Percentiles rank a stretch among this genome's conserved stretches.
These are phyloP conservation scores for Allium sativum DNA, from an alignment of 106 monocot species.

Conservation along the genomic window DNA sequence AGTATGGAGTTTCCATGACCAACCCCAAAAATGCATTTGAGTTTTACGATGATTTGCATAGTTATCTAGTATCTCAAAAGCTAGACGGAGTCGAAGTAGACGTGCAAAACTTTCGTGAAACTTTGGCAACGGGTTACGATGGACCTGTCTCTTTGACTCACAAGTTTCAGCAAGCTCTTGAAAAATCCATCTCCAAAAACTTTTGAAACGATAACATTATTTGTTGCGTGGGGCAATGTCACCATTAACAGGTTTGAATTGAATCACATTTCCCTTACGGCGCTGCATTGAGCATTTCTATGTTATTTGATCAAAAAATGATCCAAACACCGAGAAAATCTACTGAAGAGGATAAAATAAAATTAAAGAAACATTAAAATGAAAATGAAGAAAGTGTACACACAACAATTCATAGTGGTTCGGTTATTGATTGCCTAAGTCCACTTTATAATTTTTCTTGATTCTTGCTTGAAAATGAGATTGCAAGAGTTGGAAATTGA, in stretches of 20 bases:
- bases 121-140: constrained; percentile 19
- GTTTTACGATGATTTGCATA: constrained; percentile 40
- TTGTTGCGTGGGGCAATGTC: constrained; percentile 34
- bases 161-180: constrained; percentile 28
- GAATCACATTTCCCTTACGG: no score
- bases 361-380: no score
- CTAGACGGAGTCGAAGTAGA: constrained; percentile 46
- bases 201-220: constrained; percentile 39
- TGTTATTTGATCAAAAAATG: no score
- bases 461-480: no score
- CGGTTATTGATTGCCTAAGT: no score
- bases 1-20: constrained; percentile 30
- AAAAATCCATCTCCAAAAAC: constrained; percentile 29
- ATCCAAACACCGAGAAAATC: no score
- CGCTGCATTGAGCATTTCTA: no score
- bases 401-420: no score
- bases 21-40: constrained; percentile 19
- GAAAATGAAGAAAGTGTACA: no score
- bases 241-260: constrained; percentile 27
- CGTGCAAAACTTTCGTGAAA: constrained; percentile 42
- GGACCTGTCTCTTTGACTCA: constrained; percentile 30
- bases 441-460: no score
- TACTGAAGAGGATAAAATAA: no score
- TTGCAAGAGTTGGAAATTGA: no score
- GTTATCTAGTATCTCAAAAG: constrained; percentile 32